These are phyloP conservation scores for Pyrenochaeta sp. DNA, from an alignment of 2,329 filamentous ascomycete species.

Conservation along the genomic window DNA sequence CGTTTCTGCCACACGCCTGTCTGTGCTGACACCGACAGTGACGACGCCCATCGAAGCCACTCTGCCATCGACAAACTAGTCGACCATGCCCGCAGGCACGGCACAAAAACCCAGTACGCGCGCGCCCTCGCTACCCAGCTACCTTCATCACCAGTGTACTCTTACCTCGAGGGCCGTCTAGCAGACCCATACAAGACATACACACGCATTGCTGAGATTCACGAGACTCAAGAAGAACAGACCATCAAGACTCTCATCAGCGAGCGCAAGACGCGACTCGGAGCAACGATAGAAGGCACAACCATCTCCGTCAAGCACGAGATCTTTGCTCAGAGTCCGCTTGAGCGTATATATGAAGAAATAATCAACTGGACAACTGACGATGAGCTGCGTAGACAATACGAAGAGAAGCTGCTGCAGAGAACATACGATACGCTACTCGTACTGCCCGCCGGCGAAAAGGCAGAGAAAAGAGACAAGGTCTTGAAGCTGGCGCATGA, in stretches of 20 bases:
- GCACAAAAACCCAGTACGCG: constrained; percentile 76
- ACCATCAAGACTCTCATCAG: constrained; percentile 89
- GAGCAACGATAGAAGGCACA: constrained; percentile 82
- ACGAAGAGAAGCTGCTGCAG: constrained; percentile 88
- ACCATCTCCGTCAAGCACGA: constrained; percentile 88
- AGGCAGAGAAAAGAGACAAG: constrained; percentile 72
- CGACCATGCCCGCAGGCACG: constrained; percentile 74
- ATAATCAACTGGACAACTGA: constrained; percentile 91
- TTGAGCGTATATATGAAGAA: constrained; percentile 82
- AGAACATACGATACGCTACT: constrained; percentile 80
- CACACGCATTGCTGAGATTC: constrained; percentile 79
- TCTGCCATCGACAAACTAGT: constrained; percentile 80
- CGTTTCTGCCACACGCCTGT: neutral
- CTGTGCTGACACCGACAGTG: constrained; percentile 46
- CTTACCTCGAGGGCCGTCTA: constrained; percentile 81
- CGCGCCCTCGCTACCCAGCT: constrained; percentile 78
- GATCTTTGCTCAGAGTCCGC: constrained; percentile 74
- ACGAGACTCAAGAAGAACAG: constrained; percentile 86
- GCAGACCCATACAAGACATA: constrained; percentile 83
- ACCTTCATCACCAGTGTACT: constrained; percentile 81
- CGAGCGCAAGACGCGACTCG: constrained; percentile 85
- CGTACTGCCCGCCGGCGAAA: constrained; percentile 71
- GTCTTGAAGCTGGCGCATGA: constrained; percentile 81
- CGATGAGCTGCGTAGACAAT: constrained; percentile 81
- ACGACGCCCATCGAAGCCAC: constrained; percentile 66